Evolutionary conservation across 192 early-diverging fungal genomes (phyloP).

Genomic region (Dissophora ornata): DNA sequence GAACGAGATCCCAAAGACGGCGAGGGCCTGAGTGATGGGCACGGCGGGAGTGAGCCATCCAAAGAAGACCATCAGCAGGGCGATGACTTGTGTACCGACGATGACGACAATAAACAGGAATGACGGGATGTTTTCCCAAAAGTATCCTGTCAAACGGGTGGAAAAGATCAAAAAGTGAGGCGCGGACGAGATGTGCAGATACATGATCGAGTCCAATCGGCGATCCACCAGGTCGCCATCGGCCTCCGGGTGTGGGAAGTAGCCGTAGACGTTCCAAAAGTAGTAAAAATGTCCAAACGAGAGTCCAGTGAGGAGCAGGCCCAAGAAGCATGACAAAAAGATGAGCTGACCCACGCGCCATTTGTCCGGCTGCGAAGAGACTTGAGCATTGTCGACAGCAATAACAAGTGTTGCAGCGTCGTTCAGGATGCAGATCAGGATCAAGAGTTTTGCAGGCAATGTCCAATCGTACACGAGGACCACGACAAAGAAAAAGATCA

Average conservation of each 20-base stretch:
- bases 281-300: conserved; percentile 88
- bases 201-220: conserved; percentile 88
- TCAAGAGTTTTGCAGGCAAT: conserved; percentile 83
- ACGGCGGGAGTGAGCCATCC: conserved; percentile 64
- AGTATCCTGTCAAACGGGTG: conserved; percentile 83
- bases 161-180: conserved; percentile 96
- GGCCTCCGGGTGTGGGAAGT: conserved; percentile 29
- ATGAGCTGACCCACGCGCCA: conserved; percentile 93
- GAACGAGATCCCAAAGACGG: conserved; percentile 82
- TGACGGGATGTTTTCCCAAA: conserved; percentile 85
- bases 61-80: conserved; percentile 81
- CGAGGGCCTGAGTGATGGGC: conserved; percentile 77
- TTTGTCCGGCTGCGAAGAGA: conserved; percentile 90
- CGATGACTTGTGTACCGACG: conserved; percentile 89
- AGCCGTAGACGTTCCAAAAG: conserved; percentile 69
- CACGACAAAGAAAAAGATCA: conserved; percentile 94
- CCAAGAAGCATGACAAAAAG: conserved; percentile 82
- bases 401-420: conserved; percentile 91
- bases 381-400: conserved; percentile 90
- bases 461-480: conserved; percentile 84
- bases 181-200: conserved; percentile 87
- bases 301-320: conserved; percentile 75
- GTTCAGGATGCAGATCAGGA: conserved; percentile 91
- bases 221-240: conserved; percentile 32
- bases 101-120: conserved; percentile 81